Base-by-base conservation (phyloP, 345 rosid genomes). In the Citrus inodora region DNA sequence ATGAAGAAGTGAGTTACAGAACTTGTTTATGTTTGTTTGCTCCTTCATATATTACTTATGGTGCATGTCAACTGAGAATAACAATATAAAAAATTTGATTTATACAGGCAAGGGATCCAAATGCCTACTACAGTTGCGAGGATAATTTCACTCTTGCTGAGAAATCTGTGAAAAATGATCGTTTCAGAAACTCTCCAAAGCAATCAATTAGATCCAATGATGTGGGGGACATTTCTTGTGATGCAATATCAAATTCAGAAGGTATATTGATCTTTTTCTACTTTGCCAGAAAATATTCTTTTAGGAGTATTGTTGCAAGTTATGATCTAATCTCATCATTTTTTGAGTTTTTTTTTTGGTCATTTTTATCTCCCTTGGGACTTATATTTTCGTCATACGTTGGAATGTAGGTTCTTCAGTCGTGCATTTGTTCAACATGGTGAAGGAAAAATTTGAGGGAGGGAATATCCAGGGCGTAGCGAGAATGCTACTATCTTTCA, bases 91-190 rank as follows among this genome's bases (percentile, higher is more conserved):
- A 27, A 32, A 19, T 68, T 4, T 74, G 70, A 76, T 67, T 79
- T 74, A 63, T 78, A 53, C 90, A 95, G 99, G 87, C 71, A 68
- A 83, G 86, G 80, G 93, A 95, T 78, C 83, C 89, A 32, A 90
- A 80, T 73, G 84, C 87, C 40, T 91, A 90, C 87, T 89, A 89
- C 85, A 91, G 93, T 81, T 95, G 97, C 67, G 86, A 90, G 63
- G 95, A 92, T 55, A 85, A 77, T 80, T 86, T 87, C 74, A 51
- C 82, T 69, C 16, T 74, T 67, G 78, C 67, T 79, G 87, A 86
- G 78, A 83, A 87, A 82, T 75, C 78, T 67, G 61, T 75, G 42
- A 74, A 82, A 81, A 72, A 80, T 82, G 87, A 62, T 53, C 79
- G 80, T 53, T 80, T 78, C 28, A 75, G 70, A 70, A 68, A 64